Conservation (phyloP, 108 stramenopile species). For the Fistulifera pelliculosa region DNA sequence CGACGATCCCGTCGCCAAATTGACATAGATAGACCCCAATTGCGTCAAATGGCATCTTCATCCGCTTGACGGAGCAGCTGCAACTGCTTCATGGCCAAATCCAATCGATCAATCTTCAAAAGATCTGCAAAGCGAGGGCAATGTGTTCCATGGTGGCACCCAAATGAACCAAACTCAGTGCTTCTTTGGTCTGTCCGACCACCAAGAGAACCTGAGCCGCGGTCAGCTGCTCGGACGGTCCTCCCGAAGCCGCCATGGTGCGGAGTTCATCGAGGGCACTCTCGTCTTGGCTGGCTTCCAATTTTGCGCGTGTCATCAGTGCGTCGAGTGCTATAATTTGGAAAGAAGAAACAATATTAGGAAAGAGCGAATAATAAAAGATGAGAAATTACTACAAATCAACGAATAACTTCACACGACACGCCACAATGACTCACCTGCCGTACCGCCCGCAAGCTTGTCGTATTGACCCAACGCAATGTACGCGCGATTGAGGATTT, state of each 20-base stretch:
- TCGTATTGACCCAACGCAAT: conserved; percentile 80
- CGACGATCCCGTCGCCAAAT: conserved; percentile 73
- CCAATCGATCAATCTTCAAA: conserved; percentile 90
- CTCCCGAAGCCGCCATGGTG: too few relatives aligned
- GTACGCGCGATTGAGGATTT: conserved; percentile 77
- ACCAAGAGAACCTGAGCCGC: conserved; percentile 81
- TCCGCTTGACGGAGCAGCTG: conserved; percentile 65
- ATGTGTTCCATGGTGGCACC: conserved; percentile 87
- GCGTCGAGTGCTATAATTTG: conserved; percentile 42
- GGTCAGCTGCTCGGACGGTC: conserved; percentile 60
- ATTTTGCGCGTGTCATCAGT: conserved; percentile 31
- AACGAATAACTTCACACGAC: too few relatives aligned
- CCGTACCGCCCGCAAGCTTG: conserved; percentile 54
- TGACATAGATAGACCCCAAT: conserved; percentile 75
- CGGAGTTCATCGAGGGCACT: too few relatives aligned
- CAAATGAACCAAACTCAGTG: conserved; percentile 79
- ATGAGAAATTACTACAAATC: too few relatives aligned
- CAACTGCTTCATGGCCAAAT: conserved; percentile 76
- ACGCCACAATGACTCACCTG: conserved; percentile 3
- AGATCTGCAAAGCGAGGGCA: conserved; percentile 79
- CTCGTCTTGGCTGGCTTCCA: conserved; percentile 27
- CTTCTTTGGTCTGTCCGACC: conserved; percentile 81
- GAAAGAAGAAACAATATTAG: background rate
- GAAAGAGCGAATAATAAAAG: too few relatives aligned
- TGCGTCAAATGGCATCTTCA: conserved; percentile 95